phyloP scores from a whole-genome alignment of 164 flowering plant species.

The Vitis vinifera region DNA sequence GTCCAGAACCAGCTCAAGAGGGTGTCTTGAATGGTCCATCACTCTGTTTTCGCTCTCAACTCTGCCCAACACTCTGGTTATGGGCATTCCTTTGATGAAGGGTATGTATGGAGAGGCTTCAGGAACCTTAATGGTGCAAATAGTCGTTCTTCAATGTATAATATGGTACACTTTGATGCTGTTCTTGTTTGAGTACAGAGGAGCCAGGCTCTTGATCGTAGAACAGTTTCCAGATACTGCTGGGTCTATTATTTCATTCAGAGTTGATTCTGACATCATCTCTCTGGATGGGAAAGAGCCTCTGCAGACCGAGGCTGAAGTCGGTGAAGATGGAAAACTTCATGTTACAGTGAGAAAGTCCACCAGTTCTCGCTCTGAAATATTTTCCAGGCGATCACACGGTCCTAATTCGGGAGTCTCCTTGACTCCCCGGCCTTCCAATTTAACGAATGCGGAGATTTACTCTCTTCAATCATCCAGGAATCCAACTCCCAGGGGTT shows the following conservation, averaged over 20 bases:
- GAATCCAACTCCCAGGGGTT: slow-evolving; percentile 34
- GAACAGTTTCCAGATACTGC: slow-evolving; percentile 37
- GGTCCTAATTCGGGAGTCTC: not conserved
- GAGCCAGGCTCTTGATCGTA: slow-evolving; percentile 27
- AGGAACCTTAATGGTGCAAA: slow-evolving; percentile 32
- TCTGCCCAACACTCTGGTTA: slow-evolving; percentile 36
- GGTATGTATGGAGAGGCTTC: slow-evolving; percentile 31
- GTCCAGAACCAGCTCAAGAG: slow-evolving; percentile 19
- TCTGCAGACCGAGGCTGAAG: slow-evolving; percentile 26
- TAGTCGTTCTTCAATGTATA: slow-evolving; percentile 29
- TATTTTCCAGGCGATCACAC: slow-evolving; percentile 8
- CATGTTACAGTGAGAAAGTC: slow-evolving; percentile 30
- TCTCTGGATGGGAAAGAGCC: slow-evolving; percentile 19
- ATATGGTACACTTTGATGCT: slow-evolving; percentile 30
- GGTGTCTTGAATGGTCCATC: slow-evolving; percentile 30
- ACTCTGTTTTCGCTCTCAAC: slow-evolving; percentile 33
- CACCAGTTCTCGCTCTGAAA: slow-evolving; percentile 10
- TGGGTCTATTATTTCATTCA: slow-evolving; percentile 31
- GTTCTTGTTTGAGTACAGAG: slow-evolving; percentile 33
- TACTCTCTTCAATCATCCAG: slow-evolving; percentile 31
- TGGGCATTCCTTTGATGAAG: slow-evolving; percentile 32
- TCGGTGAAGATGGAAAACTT: slow-evolving; percentile 29
- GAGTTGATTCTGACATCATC: slow-evolving; percentile 28
- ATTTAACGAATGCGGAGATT: slow-evolving; percentile 33
- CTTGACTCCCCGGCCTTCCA: slow-evolving; percentile 25